Conservation (phyloP, 768 basidiomycete genomes). For the Termitomyces sp. region DNA sequence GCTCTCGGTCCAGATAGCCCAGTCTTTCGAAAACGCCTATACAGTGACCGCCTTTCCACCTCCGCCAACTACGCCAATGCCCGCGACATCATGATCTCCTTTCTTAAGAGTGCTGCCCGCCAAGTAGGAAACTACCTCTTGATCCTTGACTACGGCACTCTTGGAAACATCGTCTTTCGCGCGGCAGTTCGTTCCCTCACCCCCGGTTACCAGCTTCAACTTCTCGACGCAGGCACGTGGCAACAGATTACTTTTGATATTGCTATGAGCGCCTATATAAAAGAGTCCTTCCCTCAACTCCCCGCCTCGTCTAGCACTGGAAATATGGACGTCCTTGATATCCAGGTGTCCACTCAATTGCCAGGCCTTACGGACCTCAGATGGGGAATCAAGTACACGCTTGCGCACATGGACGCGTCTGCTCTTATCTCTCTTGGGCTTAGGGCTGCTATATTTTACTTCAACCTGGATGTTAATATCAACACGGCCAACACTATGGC, state of each 20-base stretch:
- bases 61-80: not conserved
- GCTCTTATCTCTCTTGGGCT: slow-evolving; percentile 4
- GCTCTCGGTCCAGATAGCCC: not conserved
- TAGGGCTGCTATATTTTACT: not conserved
- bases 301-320: not conserved
- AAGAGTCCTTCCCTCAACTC: not conserved
- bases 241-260: not conserved
- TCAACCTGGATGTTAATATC: not conserved
- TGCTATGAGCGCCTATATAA: not conserved
- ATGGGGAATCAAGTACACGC: not conserved
- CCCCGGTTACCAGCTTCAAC: not conserved
- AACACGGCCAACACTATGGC: not conserved
- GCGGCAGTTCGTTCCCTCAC: slow-evolving; percentile 8
- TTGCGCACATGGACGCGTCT: slow-evolving; percentile 3
- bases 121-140: not conserved
- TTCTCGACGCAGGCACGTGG: not conserved
- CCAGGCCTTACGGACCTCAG: not conserved
- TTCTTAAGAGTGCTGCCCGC: not conserved
- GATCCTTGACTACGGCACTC: not conserved
- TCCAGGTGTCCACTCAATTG: not conserved
- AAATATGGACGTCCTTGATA: not conserved
- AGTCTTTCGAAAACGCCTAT: not conserved
- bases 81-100: not conserved
- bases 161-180: slow-evolving; percentile 5
- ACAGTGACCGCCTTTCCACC: not conserved